These are phyloP conservation scores for Lophiotrema nucula DNA, from an alignment of 495 filamentous ascomycete species.

Conservation along the genomic window DNA sequence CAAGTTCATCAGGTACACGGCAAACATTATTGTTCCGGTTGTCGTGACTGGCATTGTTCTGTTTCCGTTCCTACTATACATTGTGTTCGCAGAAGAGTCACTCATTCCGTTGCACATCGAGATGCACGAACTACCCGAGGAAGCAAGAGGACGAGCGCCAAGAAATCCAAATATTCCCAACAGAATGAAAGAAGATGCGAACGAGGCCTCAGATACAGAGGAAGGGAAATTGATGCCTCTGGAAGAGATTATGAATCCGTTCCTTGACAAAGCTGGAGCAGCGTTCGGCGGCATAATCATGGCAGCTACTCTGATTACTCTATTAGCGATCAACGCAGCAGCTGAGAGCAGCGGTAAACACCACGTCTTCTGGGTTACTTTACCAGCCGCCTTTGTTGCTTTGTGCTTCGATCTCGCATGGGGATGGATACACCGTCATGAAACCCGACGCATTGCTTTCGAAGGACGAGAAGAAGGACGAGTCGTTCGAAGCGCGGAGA, in stretches of 20 bases:
- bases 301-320: slow-evolving; percentile 58
- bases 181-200: slow-evolving; percentile 51
- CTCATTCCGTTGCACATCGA: slow-evolving; percentile 63
- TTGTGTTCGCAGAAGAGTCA: slow-evolving; percentile 59
- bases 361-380: slow-evolving; percentile 61
- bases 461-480: slow-evolving; percentile 49
- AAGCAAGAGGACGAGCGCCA: slow-evolving; percentile 51
- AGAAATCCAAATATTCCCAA: slow-evolving; percentile 66
- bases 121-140: slow-evolving; percentile 63
- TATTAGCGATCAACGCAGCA: slow-evolving; percentile 60
- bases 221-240: slow-evolving; percentile 55
- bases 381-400: slow-evolving; percentile 57
- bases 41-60: slow-evolving; percentile 60
- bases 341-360: slow-evolving; percentile 44
- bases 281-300: slow-evolving; percentile 60
- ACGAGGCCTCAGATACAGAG: slow-evolving; percentile 55
- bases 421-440: slow-evolving; percentile 44
- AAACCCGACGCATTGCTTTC: slow-evolving; percentile 59
- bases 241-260: slow-evolving; percentile 71
- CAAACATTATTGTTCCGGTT: slow-evolving; percentile 68
- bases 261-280: slow-evolving; percentile 62
- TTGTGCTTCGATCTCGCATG: slow-evolving; percentile 9
- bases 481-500: slow-evolving; percentile 12
- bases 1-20: slow-evolving; percentile 65
- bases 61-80: slow-evolving; percentile 63